phyloP scores from a whole-genome alignment of 1,284 basidiomycete species.

The Polyporus tsugae region DNA sequence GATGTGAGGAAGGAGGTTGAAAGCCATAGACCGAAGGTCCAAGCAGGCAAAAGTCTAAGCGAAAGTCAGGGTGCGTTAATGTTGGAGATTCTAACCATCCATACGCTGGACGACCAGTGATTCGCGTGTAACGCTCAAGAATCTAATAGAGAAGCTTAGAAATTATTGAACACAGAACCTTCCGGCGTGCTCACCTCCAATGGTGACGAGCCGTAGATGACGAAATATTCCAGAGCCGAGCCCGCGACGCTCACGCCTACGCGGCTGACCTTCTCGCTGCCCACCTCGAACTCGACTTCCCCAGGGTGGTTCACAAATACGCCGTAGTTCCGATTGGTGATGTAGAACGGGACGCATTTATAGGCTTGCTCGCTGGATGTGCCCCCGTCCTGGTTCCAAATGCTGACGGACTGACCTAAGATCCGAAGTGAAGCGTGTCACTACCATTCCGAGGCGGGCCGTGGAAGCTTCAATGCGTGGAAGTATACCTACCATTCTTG shows the following conservation, averaged over 20 bases:
- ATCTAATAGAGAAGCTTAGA: constrained; percentile 49
- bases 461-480: not conserved
- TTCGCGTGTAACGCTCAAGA: constrained; percentile 66
- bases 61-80: constrained; percentile 1
- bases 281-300: constrained; percentile 80
- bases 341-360: constrained; percentile 78
- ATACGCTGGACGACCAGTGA: constrained; percentile 71
- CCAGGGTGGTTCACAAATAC: constrained; percentile 81
- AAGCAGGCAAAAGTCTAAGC: constrained; percentile 66
- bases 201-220: constrained; percentile 73
- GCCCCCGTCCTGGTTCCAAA: constrained; percentile 80
- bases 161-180: constrained; percentile 3
- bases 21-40: constrained; percentile 82
- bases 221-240: constrained; percentile 69
- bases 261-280: constrained; percentile 77
- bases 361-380: constrained; percentile 79
- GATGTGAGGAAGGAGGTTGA: constrained; percentile 80
- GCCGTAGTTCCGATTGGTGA: constrained; percentile 75
- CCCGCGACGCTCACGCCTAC: constrained; percentile 75
- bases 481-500: constrained; percentile 65
- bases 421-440: constrained; percentile 6
- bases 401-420: constrained; percentile 64
- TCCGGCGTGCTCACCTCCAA: constrained; percentile 54
- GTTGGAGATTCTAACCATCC: constrained; percentile 26
- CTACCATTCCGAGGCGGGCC: not conserved